These are phyloP conservation scores for Metroxylon sagu DNA, from an alignment of 176 grass and related monocot species.

Conservation along the genomic window DNA sequence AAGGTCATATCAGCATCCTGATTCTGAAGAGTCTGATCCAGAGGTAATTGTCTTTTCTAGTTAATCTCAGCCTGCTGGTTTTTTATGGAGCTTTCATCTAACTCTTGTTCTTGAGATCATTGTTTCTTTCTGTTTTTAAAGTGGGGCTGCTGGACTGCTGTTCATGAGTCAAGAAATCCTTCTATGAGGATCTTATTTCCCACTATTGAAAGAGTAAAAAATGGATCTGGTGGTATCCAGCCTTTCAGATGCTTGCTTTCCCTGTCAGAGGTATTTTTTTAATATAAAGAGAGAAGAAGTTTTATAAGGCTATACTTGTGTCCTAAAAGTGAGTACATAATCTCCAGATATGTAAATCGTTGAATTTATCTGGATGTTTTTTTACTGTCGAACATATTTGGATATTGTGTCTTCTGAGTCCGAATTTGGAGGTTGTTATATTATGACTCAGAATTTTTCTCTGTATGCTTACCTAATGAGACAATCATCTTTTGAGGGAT, in stretches of 20 bases:
- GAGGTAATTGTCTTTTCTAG: slow-evolving; percentile 38
- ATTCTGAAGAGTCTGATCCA: slow-evolving; percentile 79
- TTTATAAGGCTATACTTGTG: too few species aligned
- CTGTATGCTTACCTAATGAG: too few species aligned
- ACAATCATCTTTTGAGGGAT: too few species aligned
- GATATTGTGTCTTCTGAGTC: too few species aligned
- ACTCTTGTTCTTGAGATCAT: slow-evolving; percentile 1
- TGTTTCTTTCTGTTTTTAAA: slow-evolving; percentile 26
- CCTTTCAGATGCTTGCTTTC: slow-evolving; percentile 62
- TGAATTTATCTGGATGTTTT: too few species aligned
- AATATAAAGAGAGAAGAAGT: background rate
- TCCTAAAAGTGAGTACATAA: too few species aligned
- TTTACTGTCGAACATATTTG: too few species aligned
- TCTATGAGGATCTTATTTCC: slow-evolving; percentile 78
- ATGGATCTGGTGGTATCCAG: slow-evolving; percentile 43
- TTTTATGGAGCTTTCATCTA: slow-evolving; percentile 13
- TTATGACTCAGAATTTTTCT: too few species aligned
- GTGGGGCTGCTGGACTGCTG: slow-evolving; percentile 81
- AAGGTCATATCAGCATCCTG: slow-evolving; percentile 36
- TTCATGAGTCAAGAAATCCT: slow-evolving; percentile 55
- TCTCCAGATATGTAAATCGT: too few species aligned
- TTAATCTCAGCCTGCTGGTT: background rate
- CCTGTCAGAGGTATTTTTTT: slow-evolving; percentile 56
- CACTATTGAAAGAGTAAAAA: slow-evolving; percentile 72
- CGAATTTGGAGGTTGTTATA: too few species aligned